Evolutionary conservation across 2,329 filamentous ascomycete genomes (phyloP).

Genomic region (Cytospora leucostoma): DNA sequence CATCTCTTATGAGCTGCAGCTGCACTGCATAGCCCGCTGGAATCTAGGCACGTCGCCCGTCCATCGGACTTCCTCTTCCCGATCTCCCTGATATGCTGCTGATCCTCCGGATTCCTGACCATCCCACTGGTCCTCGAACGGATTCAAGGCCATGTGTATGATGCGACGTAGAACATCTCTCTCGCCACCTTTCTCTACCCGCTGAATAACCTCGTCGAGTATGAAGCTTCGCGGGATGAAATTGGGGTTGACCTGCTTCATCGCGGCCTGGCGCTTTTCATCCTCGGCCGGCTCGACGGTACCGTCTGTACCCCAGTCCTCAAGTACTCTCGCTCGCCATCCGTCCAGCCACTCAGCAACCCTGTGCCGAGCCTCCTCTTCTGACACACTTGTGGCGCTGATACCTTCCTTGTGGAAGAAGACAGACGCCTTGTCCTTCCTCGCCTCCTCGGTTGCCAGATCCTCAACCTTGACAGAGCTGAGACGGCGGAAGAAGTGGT

Average conservation of each 20-base stretch:
- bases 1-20: conserved; percentile 75
- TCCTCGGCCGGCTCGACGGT: conserved; percentile 48
- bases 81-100: conserved; percentile 57
- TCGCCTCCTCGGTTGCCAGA: conserved; percentile 63
- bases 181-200: conserved; percentile 83
- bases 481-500: conserved; percentile 86
- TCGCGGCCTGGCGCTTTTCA: conserved; percentile 64
- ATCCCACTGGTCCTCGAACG: conserved; percentile 79
- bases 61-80: conserved; percentile 77
- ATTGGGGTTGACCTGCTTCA: conserved; percentile 89
- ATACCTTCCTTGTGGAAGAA: conserved; percentile 83
- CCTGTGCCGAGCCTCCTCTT: conserved; percentile 64
- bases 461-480: conserved; percentile 63
- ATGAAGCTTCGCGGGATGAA: conserved; percentile 92
- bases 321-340: conserved; percentile 70
- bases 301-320: conserved; percentile 67
- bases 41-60: conserved; percentile 80
- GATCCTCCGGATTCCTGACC: conserved; percentile 48
- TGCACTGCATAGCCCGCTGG: conserved; percentile 86
- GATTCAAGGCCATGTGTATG: conserved; percentile 80
- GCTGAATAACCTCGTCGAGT: conserved; percentile 86
- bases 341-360: conserved; percentile 79
- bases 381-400: conserved; percentile 54
- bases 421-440: conserved; percentile 63
- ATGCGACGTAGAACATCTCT: conserved; percentile 74